Conservation (phyloP, 1,139 yeast species). For the Sugiyamaella novakii region DNA sequence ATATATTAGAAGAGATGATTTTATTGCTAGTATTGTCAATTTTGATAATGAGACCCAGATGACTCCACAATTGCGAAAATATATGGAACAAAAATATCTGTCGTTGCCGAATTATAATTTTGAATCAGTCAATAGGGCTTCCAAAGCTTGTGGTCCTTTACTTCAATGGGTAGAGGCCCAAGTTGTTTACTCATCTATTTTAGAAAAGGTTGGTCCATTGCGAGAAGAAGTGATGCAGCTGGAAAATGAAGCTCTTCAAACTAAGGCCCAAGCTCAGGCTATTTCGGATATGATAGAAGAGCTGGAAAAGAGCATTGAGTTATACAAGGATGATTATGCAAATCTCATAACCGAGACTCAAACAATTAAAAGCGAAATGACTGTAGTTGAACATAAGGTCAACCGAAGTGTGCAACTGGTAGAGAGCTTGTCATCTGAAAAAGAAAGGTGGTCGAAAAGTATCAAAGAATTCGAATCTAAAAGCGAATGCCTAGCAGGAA, state of each 20-base stretch:
- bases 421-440: constrained; percentile 65
- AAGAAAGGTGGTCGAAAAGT: constrained; percentile 72
- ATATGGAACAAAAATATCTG: constrained; percentile 63
- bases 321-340: constrained; percentile 70
- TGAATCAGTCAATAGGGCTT: constrained; percentile 81
- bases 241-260: constrained; percentile 62
- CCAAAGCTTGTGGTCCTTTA: constrained; percentile 94
- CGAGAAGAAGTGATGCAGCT: constrained; percentile 62
- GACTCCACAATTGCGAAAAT: constrained; percentile 52
- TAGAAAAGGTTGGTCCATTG: constrained; percentile 75
- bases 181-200: constrained; percentile 64
- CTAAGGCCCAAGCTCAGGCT: constrained; percentile 64
- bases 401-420: constrained; percentile 63
- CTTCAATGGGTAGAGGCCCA: constrained; percentile 91
- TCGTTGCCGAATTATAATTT: constrained; percentile 65
- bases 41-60: constrained; percentile 68
- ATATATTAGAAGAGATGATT: constrained; percentile 82
- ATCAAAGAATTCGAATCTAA: constrained; percentile 54
- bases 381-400: constrained; percentile 60
- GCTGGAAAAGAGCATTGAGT: constrained; percentile 66
- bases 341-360: constrained; percentile 76
- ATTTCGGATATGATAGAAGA: constrained; percentile 81
- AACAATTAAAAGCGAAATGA: constrained; percentile 70
- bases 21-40: constrained; percentile 77
- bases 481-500: constrained; percentile 60